Conservation (phyloP, 805 yeast species). For the Candida sonorensis region DNA sequence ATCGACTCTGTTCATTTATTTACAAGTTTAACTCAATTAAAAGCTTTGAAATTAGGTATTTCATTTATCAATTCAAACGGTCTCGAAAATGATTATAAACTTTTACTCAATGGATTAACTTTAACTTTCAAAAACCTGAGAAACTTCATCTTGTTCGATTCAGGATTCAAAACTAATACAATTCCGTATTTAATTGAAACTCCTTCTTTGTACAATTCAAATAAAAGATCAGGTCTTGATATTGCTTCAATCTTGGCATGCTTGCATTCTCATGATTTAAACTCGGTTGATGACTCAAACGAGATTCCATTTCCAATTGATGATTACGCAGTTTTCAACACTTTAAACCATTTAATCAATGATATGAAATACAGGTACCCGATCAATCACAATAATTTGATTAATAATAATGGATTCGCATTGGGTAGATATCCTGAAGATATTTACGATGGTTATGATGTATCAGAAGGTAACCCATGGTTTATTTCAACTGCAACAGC, state of each 20-base stretch:
- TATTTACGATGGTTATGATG: constrained; percentile 67
- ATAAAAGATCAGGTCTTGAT: constrained; percentile 66
- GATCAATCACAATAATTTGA: constrained; percentile 49
- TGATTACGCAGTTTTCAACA: constrained; percentile 51
- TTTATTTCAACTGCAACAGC: constrained; percentile 71
- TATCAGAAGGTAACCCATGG: constrained; percentile 90
- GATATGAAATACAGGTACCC: constrained; percentile 76
- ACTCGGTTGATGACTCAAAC: constrained; percentile 24
- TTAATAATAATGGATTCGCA: constrained; percentile 46
- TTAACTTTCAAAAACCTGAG: constrained; percentile 29
- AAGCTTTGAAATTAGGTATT: constrained; percentile 57
- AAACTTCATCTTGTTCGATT: constrained; percentile 31
- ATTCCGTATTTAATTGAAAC: constrained; percentile 65
- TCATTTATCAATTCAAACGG: constrained; percentile 24
- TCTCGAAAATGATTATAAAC: constrained; percentile 23
- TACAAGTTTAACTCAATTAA: constrained; percentile 67
- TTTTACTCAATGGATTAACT: constrained; percentile 24
- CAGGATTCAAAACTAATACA: constrained; percentile 34
- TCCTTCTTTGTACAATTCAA: constrained; percentile 35
- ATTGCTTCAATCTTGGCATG: constrained; percentile 58
- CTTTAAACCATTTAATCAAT: constrained; percentile 52
- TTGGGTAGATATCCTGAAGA: constrained; percentile 94
- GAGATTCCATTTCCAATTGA: constrained; percentile 58
- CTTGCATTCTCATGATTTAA: constrained; percentile 38
- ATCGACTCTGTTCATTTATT: constrained; percentile 68